These are phyloP conservation scores for Obba rivulosa DNA, from an alignment of 768 basidiomycete genomes.

Conservation along the genomic window DNA sequence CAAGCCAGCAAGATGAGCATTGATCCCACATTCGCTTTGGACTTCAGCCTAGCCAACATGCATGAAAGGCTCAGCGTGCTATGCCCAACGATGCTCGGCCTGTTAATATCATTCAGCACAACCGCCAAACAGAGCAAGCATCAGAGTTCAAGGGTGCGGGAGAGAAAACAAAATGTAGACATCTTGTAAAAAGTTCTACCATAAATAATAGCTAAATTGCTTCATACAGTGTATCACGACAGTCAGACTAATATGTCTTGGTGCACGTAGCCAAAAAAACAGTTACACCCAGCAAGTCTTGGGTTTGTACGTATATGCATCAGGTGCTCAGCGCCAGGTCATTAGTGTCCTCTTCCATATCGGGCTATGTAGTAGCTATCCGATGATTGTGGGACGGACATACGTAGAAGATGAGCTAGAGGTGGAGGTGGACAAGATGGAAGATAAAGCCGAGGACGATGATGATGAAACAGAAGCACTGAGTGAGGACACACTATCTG, in stretches of 20 bases:
- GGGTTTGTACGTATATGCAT: slow-evolving; percentile 27
- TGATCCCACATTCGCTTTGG: neutral
- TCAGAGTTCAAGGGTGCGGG: neutral
- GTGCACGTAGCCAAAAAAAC: slow-evolving; percentile 29
- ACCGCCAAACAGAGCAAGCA: neutral
- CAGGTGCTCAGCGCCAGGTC: slow-evolving; percentile 27
- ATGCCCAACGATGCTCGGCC: slow-evolving; percentile 6
- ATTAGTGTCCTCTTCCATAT: slow-evolving; percentile 25
- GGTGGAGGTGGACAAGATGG: too few relatives aligned
- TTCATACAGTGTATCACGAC: slow-evolving; percentile 20
- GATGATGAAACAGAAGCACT: neutral
- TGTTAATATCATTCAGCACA: slow-evolving; percentile 5
- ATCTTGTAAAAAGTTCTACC: neutral
- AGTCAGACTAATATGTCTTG: slow-evolving; percentile 15
- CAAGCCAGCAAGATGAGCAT: neutral
- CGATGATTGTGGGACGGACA: slow-evolving; percentile 11
- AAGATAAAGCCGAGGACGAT: too few relatives aligned
- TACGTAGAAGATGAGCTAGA: slow-evolving; percentile 2
- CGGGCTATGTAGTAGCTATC: slow-evolving; percentile 28
- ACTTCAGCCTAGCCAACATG: slow-evolving; percentile 1
- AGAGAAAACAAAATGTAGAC: slow-evolving; percentile 14
- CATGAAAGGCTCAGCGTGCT: neutral
- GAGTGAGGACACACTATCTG: too few relatives aligned
- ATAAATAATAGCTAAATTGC: neutral
- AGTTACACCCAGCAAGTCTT: slow-evolving; percentile 23